These are phyloP conservation scores for Diaporthe humulicola DNA, from an alignment of 2,329 filamentous ascomycete species.

Conservation along the genomic window DNA sequence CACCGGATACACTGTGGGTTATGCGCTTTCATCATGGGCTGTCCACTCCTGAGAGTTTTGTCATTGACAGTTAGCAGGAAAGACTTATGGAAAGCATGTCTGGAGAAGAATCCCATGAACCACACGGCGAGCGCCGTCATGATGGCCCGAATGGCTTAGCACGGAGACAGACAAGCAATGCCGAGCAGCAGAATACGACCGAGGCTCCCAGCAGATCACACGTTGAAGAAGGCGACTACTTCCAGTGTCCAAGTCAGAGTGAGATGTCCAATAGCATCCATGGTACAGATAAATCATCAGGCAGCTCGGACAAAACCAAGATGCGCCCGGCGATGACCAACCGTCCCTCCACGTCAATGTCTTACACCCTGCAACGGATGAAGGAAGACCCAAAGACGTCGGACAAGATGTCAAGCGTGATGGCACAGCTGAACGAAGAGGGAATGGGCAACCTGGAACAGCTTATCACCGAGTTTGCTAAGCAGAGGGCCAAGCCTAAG, in stretches of 20 bases:
- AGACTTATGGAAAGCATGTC: background rate
- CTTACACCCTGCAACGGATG: conserved; percentile 27
- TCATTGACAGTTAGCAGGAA: background rate
- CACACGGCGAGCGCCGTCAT: background rate
- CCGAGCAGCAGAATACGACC: background rate
- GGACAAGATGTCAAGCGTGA: conserved; percentile 24
- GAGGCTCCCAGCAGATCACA: background rate
- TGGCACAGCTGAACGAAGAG: conserved; percentile 32
- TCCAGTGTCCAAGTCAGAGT: background rate
- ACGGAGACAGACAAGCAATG: background rate
- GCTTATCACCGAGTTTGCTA: conserved; percentile 27
- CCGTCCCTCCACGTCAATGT: conserved; percentile 21
- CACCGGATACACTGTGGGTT: background rate
- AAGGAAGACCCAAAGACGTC: conserved; percentile 22
- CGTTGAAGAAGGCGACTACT: background rate
- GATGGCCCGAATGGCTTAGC: background rate
- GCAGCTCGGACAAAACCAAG: background rate
- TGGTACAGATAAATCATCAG: background rate
- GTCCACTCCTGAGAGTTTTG: background rate
- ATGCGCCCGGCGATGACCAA: conserved; percentile 2
- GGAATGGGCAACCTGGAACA: conserved; percentile 30
- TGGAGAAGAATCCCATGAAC: background rate
- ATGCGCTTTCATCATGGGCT: background rate
- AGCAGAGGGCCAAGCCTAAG: conserved; percentile 22
- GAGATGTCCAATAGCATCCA: background rate